Evolutionary conservation across 495 filamentous ascomycete species (phyloP).

Genomic region (Aspergillus conjunctus): DNA sequence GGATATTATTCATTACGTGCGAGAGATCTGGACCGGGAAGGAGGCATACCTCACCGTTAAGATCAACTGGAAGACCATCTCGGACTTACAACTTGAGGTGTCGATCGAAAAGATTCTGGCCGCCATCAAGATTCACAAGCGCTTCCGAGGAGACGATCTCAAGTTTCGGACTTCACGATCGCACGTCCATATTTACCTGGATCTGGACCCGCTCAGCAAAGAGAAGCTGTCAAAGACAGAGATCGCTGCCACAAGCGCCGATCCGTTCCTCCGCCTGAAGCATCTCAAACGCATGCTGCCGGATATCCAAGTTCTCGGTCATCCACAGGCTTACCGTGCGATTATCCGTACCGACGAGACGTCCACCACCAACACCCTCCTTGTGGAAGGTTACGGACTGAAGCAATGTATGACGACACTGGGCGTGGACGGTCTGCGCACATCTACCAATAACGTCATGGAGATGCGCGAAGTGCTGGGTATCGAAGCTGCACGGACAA

Average conservation of each 20-base stretch:
- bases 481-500: slow-evolving; percentile 88
- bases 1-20: slow-evolving; percentile 71
- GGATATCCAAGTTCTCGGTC: slow-evolving; percentile 78
- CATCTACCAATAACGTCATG: slow-evolving; percentile 83
- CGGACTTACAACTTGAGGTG: slow-evolving; percentile 77
- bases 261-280: slow-evolving; percentile 80
- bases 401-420: slow-evolving; percentile 86
- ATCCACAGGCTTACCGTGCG: slow-evolving; percentile 80
- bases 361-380: slow-evolving; percentile 62
- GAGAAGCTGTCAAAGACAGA: slow-evolving; percentile 56
- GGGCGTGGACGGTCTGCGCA: slow-evolving; percentile 75
- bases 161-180: slow-evolving; percentile 48
- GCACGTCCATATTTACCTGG: slow-evolving; percentile 58
- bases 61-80: slow-evolving; percentile 75
- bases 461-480: slow-evolving; percentile 91
- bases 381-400: slow-evolving; percentile 95
- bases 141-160: slow-evolving; percentile 68
- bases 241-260: slow-evolving; percentile 55
- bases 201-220: slow-evolving; percentile 58
- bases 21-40: slow-evolving; percentile 79
- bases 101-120: slow-evolving; percentile 64
- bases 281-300: slow-evolving; percentile 81
- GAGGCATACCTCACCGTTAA: slow-evolving; percentile 71
- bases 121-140: slow-evolving; percentile 75
- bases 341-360: slow-evolving; percentile 80